Conservation (phyloP, 768 basidiomycete genomes). For the Gymnopilus junonius region DNA sequence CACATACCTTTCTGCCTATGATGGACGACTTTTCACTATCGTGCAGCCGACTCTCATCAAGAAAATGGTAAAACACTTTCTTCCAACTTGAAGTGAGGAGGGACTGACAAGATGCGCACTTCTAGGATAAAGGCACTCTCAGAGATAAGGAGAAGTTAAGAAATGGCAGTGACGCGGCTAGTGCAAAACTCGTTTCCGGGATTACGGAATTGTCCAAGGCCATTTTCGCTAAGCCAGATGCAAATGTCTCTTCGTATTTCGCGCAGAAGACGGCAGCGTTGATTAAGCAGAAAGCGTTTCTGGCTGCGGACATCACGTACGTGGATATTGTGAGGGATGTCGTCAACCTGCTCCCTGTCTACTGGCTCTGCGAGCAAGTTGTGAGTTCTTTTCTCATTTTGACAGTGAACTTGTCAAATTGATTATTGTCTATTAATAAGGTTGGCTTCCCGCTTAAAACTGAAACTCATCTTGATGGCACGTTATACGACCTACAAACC, state of each 20-base stretch:
- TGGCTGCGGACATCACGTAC: constrained; percentile 24
- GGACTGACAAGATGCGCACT: not conserved
- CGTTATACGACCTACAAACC: constrained; percentile 42
- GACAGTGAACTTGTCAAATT: not conserved
- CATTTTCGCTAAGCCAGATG: constrained; percentile 25
- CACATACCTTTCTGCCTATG: constrained; percentile 37
- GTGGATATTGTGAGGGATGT: constrained; percentile 73
- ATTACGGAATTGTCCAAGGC: constrained; percentile 17
- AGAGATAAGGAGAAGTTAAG: constrained; percentile 10
- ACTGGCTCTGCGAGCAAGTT: constrained; percentile 62
- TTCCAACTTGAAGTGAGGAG: not conserved
- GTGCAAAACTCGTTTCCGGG: constrained; percentile 16
- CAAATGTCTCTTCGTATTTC: constrained; percentile 34
- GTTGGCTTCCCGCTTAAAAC: constrained; percentile 50
- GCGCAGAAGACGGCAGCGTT: constrained; percentile 34
- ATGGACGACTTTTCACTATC: constrained; percentile 35
- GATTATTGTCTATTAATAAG: constrained; percentile 23
- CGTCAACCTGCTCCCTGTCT: constrained; percentile 61
- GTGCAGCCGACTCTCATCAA: constrained; percentile 28
- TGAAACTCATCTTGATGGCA: constrained; percentile 29
- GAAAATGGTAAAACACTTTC: constrained; percentile 10
- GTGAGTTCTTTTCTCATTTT: constrained; percentile 42
- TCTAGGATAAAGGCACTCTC: constrained; percentile 1
- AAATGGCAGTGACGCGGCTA: constrained; percentile 12
- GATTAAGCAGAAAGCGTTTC: constrained; percentile 39